Evolutionary conservation across 306 rosid genomes (phyloP).

Genomic region (Glycine soja): DNA sequence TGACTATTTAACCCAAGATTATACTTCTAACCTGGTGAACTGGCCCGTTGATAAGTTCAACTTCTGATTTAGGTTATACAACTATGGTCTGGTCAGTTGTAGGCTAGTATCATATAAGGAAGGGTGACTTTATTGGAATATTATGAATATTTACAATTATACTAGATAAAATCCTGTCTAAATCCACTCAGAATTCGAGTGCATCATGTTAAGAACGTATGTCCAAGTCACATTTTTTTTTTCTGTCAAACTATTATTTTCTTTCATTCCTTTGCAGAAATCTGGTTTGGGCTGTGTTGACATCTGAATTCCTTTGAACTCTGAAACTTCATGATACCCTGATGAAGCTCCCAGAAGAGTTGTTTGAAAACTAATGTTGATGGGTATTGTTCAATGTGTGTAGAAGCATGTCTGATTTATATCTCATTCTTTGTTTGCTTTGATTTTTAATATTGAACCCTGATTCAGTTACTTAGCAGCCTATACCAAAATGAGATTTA

Average conservation of each 20-base stretch:
- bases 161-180: background rate
- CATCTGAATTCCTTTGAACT: slow-evolving; percentile 8
- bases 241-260: background rate
- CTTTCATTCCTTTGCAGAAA: slow-evolving; percentile 23
- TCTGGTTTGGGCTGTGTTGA: slow-evolving; percentile 5
- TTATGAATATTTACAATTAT: slow-evolving; percentile 1
- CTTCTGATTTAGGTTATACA: too few relatives aligned
- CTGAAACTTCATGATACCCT: background rate
- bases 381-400: slow-evolving; percentile 3
- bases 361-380: slow-evolving; percentile 7
- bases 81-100: too few relatives aligned
- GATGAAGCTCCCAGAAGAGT: background rate
- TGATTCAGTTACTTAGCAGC: slow-evolving; percentile 11
- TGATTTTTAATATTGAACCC: slow-evolving; percentile 34
- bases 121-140: background rate
- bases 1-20: background rate
- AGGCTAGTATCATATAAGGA: too few relatives aligned
- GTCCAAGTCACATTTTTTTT: background rate
- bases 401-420: slow-evolving; percentile 21
- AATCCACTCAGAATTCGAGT: background rate
- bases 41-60: too few relatives aligned
- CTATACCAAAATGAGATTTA: background rate
- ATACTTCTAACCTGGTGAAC: too few relatives aligned
- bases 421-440: slow-evolving; percentile 10
- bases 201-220: background rate